A percentile compares a stretch with the other conserved stretches of the same genome.
Conservation (phyloP, 352 stramenopile genomes). For the Globisporangium irregulare region DNA sequence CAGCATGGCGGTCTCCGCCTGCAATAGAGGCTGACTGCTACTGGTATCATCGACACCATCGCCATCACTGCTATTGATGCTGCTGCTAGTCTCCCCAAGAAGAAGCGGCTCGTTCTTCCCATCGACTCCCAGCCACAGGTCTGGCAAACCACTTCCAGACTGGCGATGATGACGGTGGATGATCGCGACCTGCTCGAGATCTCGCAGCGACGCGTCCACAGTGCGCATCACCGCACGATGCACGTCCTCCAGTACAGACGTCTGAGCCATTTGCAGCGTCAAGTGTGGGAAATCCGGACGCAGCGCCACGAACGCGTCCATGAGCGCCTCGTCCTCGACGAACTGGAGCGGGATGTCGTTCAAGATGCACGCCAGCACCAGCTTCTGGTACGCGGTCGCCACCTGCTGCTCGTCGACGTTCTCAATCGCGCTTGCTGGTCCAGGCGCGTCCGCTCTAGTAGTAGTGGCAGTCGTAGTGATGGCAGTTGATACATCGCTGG, state of each 20-base stretch:
- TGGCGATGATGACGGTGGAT: constrained; percentile 17
- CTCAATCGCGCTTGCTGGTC: neutral
- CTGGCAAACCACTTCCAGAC: neutral
- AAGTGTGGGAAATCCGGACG: constrained; percentile 24
- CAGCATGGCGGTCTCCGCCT: neutral
- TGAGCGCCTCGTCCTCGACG: constrained; percentile 36
- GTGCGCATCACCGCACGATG: constrained; percentile 9
- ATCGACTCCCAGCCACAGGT: constrained; percentile 11
- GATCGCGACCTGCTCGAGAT: constrained; percentile 28
- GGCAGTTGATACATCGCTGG: neutral
- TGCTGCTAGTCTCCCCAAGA: neutral
- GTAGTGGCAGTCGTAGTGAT: neutral
- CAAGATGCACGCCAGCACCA: constrained; percentile 43
- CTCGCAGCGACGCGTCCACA: constrained; percentile 15
- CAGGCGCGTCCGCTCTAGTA: neutral
- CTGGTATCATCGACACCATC: neutral
- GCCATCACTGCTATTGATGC: no score
- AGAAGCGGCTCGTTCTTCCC: constrained; percentile 5
- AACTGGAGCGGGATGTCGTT: constrained; percentile 32
- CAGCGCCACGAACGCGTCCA: constrained; percentile 29
- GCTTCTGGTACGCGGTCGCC: constrained; percentile 28
- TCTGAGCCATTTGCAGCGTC: constrained; percentile 16
- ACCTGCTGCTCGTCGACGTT: constrained; percentile 9
- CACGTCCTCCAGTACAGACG: constrained; percentile 25
- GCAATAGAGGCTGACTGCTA: neutral